phyloP scores from a whole-genome alignment of 208 protist genomes.

The Lotmaria passim region DNA sequence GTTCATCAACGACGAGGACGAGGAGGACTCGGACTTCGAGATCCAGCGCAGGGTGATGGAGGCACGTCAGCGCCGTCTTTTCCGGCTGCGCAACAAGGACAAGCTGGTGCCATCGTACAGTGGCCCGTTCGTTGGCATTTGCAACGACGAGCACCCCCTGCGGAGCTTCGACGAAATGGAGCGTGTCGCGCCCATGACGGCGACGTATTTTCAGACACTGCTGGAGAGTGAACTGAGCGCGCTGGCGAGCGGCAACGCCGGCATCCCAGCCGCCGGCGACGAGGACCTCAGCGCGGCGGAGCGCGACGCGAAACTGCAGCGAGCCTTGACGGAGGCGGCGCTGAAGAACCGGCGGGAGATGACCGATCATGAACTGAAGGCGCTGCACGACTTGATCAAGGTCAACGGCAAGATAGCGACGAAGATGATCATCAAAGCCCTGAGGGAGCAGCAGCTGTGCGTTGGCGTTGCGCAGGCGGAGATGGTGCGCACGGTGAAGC shows the following conservation, averaged over 20 bases:
- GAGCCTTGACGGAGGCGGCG: constrained; percentile 53
- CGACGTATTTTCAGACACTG: constrained; percentile 46
- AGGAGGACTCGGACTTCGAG: constrained; percentile 76
- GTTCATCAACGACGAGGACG: constrained; percentile 80
- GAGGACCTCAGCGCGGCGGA: constrained; percentile 25
- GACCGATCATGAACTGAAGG: constrained; percentile 66
- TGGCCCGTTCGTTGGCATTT: constrained; percentile 76
- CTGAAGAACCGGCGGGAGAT: constrained; percentile 76
- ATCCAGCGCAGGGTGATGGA: constrained; percentile 76
- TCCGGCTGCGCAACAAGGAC: constrained; percentile 80
- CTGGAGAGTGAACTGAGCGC: constrained; percentile 51
- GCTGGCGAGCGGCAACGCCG: constrained; percentile 15
- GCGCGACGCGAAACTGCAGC: constrained; percentile 42
- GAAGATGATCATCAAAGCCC: constrained; percentile 50
- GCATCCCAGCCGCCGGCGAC: constrained; percentile 14
- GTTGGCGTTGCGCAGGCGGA: constrained; percentile 67
- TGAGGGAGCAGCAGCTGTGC: constrained; percentile 68
- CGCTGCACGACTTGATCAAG: constrained; percentile 58
- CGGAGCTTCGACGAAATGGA: constrained; percentile 71
- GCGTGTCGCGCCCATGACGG: constrained; percentile 45
- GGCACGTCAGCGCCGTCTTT: constrained; percentile 68
- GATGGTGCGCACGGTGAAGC: constrained; percentile 70
- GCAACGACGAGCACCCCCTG: constrained; percentile 70
- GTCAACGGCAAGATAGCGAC: constrained; percentile 60
- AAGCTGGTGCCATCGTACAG: constrained; percentile 84